These are phyloP conservation scores for Eucalyptus camaldulensis DNA, from an alignment of 345 rosid species.

Conservation along the genomic window DNA sequence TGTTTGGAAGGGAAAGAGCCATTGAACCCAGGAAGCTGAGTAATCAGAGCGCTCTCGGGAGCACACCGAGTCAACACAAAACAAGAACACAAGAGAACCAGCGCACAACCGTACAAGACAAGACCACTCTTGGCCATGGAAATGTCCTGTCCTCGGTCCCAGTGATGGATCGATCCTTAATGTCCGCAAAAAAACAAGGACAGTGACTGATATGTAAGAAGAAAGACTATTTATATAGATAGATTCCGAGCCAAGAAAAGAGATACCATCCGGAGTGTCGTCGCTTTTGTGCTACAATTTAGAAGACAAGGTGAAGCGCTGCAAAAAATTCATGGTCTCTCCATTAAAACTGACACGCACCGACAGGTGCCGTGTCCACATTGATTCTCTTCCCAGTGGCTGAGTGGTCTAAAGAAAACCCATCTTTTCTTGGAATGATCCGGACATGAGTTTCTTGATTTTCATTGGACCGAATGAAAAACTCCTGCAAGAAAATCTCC, in stretches of 20 bases:
- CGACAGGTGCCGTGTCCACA: not conserved
- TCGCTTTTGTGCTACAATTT: not conserved
- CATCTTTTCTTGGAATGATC: not conserved
- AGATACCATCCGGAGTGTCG: not conserved
- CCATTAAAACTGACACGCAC: not conserved
- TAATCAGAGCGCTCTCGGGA: not conserved
- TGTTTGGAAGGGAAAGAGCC: conserved; percentile 7
- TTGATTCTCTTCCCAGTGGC: not conserved
- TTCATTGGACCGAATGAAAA: not conserved
- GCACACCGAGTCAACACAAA: not conserved
- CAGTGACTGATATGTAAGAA: not conserved
- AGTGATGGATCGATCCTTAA: not conserved
- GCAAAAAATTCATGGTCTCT: not conserved
- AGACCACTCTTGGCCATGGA: not conserved
- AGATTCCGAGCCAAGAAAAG: not conserved
- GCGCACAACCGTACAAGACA: not conserved
- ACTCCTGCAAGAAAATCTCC: not conserved
- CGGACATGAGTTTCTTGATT: not conserved
- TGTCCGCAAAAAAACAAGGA: not conserved
- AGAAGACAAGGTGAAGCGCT: not conserved
- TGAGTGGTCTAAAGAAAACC: not conserved
- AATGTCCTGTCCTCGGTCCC: not conserved
- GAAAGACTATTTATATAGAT: not conserved
- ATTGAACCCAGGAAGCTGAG: not conserved
- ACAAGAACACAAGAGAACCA: not conserved